These are phyloP conservation scores for Ophiostoma himal-ulmi DNA, from an alignment of 2,329 filamentous ascomycete genomes.

Conservation along the genomic window DNA sequence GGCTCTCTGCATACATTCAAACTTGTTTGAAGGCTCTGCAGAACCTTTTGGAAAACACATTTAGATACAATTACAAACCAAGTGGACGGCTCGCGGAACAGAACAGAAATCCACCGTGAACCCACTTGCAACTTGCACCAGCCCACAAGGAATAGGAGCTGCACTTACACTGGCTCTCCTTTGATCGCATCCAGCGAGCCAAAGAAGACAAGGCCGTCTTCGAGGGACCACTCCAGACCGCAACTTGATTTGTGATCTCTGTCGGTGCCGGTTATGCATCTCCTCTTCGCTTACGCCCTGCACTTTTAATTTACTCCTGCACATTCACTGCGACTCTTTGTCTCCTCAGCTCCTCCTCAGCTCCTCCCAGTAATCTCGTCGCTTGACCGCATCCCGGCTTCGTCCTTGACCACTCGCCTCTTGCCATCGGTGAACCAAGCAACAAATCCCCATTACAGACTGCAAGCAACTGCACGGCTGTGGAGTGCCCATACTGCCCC, in stretches of 20 bases:
- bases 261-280: not conserved
- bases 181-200: constrained; percentile 1
- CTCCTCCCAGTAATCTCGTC: not conserved
- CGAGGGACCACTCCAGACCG: not conserved
- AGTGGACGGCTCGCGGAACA: not conserved
- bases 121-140: not conserved
- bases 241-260: not conserved
- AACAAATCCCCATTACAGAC: not conserved
- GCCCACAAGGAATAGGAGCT: not conserved
- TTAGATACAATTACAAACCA: not conserved
- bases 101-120: not conserved
- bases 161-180: not conserved
- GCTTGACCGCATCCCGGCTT: not conserved
- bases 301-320: not conserved
- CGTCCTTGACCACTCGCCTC: not conserved
- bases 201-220: not conserved
- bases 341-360: not conserved
- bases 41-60: not conserved
- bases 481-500: not conserved
- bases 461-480: constrained; percentile 1
- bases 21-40: not conserved
- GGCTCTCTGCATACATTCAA: not conserved
- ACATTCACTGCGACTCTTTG: not conserved
- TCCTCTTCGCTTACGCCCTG: not conserved
- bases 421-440: not conserved